Evolutionary conservation across 31 red algal genomes (phyloP), one percentile per base, ranked within the genome.

Genomic region (Bonnemaisonia californica): DNA sequence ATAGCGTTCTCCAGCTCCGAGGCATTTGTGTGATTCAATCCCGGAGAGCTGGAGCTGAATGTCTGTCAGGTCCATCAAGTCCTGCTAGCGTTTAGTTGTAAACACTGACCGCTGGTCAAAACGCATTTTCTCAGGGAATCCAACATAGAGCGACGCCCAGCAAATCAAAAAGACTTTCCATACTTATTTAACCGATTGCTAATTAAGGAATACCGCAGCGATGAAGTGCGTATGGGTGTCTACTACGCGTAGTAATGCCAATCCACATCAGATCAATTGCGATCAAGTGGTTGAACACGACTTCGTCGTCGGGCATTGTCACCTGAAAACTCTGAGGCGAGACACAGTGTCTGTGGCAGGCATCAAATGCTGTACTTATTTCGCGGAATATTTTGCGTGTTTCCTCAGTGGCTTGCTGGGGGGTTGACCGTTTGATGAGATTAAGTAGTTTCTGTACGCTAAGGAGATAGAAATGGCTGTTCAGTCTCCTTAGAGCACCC

Each of bases 1-100:
- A 0, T 80, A 80, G n/a, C 59, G 0, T 63, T 80, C 77, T 31
- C 62, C 61, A 18, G 57, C 21, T 0, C 77, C 54, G 23, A 80
- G 5, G 18, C 3, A 80, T 22, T 80, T 80, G 57, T 80, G 77
- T 40, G 23, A 67, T 80, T 68, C 39, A 24, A 80, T 1, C 21
- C 59, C 61, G 1, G 34, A 45, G 1, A 80, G 13, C 19, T 16
- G 4, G 22, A 2, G 37, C 54, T 28, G 41, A 12, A 80, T 54
- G 3, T 1, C 41, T 24, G 4, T 32, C 1, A 4, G 5, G 19
- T 54, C 24, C 27, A 29, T 54, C 3, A 80, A 16, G 0, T 57
- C 41, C 33, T 68, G 31, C 77, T 42, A 68, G 3, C 41, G 3
- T 54, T 59, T 28, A 8, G 61, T 48, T 1, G 2, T 4, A 1